phyloP scores from a whole-genome alignment of 2,329 filamentous ascomycete species.

The Dryadomyces quercivorus region DNA sequence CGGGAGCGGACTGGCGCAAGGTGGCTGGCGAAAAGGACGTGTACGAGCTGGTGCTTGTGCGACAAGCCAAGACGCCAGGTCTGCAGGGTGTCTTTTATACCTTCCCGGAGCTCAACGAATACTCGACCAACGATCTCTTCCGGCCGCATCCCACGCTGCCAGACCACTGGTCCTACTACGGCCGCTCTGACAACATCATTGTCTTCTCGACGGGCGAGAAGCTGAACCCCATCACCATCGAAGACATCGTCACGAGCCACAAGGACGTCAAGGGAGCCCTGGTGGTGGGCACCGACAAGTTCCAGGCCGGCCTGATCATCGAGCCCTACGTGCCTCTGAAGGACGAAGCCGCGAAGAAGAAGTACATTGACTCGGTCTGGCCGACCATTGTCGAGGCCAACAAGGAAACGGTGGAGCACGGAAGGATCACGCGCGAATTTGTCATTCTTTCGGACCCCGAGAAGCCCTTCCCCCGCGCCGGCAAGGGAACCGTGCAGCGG shows the following conservation, averaged over 20 bases:
- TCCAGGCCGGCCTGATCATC: conserved; percentile 34
- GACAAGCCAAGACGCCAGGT: conserved; percentile 21
- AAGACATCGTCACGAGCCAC: conserved; percentile 25
- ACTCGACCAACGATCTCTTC: conserved; percentile 32
- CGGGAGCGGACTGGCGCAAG: conserved; percentile 28
- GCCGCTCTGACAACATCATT: conserved; percentile 31
- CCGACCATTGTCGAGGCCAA: conserved; percentile 29
- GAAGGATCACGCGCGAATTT: conserved; percentile 28
- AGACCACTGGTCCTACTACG: conserved; percentile 23
- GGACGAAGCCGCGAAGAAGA: conserved; percentile 1
- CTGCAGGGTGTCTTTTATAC: conserved; percentile 27
- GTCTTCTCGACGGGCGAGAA: conserved; percentile 41
- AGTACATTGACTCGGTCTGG: conserved; percentile 31
- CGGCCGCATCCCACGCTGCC: conserved; percentile 23
- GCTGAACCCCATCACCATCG: conserved; percentile 33
- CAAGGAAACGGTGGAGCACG: conserved; percentile 30
- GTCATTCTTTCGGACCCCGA: conserved; percentile 24
- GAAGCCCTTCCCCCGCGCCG: conserved; percentile 30
- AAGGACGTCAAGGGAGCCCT: conserved; percentile 27
- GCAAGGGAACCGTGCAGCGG: conserved; percentile 35
- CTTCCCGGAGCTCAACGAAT: conserved; percentile 27
- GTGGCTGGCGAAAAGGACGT: conserved; percentile 17
- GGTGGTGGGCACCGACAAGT: conserved; percentile 31
- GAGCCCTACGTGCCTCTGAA: conserved; percentile 23
- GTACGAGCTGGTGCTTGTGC: conserved; percentile 26